phyloP scores from a whole-genome alignment of 129 eudicot genomes.

The Flaveria bidentis region DNA sequence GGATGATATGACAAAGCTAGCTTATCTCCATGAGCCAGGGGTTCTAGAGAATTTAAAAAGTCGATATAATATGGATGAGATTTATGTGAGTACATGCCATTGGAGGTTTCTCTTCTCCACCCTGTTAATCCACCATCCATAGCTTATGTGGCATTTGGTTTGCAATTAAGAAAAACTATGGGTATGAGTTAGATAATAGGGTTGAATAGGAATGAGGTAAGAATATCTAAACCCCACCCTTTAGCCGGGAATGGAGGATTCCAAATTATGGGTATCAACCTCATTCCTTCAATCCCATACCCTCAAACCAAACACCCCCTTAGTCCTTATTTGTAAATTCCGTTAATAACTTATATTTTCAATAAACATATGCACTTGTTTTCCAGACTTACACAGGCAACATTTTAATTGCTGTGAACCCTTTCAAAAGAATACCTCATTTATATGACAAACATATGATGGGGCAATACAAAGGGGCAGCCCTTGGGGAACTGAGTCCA shows the following conservation, averaged over 20 bases:
- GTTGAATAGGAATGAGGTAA: background rate
- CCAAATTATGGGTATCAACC: constrained; percentile 8
- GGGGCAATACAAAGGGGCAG: constrained; percentile 79
- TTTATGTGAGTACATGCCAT: constrained; percentile 61
- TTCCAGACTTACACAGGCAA: constrained; percentile 93
- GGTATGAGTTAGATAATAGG: constrained; percentile 5
- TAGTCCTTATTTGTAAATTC: background rate
- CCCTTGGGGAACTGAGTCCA: constrained; percentile 87
- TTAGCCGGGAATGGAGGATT: background rate
- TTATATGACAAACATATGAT: constrained; percentile 69
- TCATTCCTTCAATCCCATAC: constrained; percentile 14
- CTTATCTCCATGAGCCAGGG: constrained; percentile 96
- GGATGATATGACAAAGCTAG: constrained; percentile 94
- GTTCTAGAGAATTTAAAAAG: constrained; percentile 69
- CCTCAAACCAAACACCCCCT: constrained; percentile 4
- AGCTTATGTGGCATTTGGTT: background rate
- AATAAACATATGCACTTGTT: constrained; percentile 27
- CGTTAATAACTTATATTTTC: background rate
- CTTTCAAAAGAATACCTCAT: constrained; percentile 83
- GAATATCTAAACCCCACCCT: background rate
- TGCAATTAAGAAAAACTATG: background rate
- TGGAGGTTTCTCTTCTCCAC: background rate
- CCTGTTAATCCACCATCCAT: constrained; percentile 9
- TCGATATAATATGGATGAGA: constrained; percentile 79
- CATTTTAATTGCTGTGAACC: constrained; percentile 92